Evolutionary conservation across 257 asterid species (phyloP), one percentile per base, ranked within the genome.

Genomic region (Plectranthus barbatus): DNA sequence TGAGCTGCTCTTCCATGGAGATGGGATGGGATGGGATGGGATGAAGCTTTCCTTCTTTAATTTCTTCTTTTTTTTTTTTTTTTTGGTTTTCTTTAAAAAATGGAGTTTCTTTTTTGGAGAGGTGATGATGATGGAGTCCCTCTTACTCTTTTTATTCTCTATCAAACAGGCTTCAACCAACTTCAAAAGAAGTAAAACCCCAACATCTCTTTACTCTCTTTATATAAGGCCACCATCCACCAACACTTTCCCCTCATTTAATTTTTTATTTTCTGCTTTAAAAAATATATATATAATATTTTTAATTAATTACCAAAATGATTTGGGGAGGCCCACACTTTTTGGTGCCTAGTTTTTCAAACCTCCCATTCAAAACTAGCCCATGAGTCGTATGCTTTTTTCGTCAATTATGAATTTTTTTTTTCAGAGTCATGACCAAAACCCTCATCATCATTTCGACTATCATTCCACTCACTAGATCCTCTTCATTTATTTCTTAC

Each of bases 1-100:
- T 85, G 34, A 93, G 84, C 70, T 90, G 95, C 56, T 90, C 99
- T 80, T 86, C 97, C 96, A 86, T 86, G n/a, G n/a, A n/a, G n/a
- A n/a, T n/a, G n/a, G n/a, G n/a, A n/a, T n/a, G n/a, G n/a, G n/a
- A n/a, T n/a, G n/a, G n/a, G n/a, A n/a, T n/a, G 49, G 37, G 13
- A n/a, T 12, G 29, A 11, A 18, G n/a, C 14, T 5, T 3, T 20
- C 3, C 42, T n/a, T 33, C 31, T 44, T 14, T 44, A 5, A 31
- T 40, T n/a, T 13, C 13, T 17, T 13, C 12, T 40, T 6, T 15
- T 50, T 47, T 47, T 56, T 33, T 11, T n/a, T 47, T 29, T 17
- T 66, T n/a, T n/a, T n/a, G n/a, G n/a, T n/a, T n/a, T n/a, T n/a
- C n/a, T n/a, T n/a, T n/a, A n/a, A n/a, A n/a, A n/a, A n/a, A n/a